These are phyloP conservation scores for Chalciporus pseudorubinellus DNA, from an alignment of 768 basidiomycete genomes.

Conservation along the genomic window DNA sequence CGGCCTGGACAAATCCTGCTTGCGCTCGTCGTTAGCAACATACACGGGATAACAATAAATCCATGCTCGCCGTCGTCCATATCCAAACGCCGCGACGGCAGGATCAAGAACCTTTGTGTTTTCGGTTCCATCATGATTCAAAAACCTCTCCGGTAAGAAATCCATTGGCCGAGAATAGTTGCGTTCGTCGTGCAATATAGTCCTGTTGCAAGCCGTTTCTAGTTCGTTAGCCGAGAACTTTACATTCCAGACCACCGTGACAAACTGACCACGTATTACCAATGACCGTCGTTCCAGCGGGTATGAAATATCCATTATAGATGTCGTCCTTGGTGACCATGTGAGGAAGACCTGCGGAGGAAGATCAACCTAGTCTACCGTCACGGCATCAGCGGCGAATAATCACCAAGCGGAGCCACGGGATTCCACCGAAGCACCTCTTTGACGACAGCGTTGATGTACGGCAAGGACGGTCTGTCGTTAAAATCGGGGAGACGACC, in stretches of 20 bases:
- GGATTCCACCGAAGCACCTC: slow-evolving; percentile 34
- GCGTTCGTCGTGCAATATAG: slow-evolving; percentile 38
- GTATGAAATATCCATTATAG: slow-evolving; percentile 33
- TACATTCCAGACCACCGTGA: neutral
- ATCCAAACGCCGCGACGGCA: slow-evolving; percentile 32
- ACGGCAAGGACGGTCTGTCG: slow-evolving; percentile 26
- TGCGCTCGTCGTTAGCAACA: neutral
- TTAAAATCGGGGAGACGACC: slow-evolving; percentile 33
- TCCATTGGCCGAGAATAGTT: slow-evolving; percentile 33
- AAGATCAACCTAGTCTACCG: slow-evolving; percentile 11
- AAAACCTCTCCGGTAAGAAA: slow-evolving; percentile 40
- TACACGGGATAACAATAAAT: neutral
- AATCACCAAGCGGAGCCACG: slow-evolving; percentile 33
- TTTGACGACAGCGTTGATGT: slow-evolving; percentile 29
- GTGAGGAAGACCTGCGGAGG: slow-evolving; percentile 29
- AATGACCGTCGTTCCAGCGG: slow-evolving; percentile 47
- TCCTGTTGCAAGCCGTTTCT: slow-evolving; percentile 23
- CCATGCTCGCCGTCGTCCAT: slow-evolving; percentile 32
- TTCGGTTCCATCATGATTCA: slow-evolving; percentile 37
- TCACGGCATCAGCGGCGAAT: slow-evolving; percentile 10
- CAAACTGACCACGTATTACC: slow-evolving; percentile 56
- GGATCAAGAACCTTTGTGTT: slow-evolving; percentile 31
- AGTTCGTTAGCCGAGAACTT: slow-evolving; percentile 1
- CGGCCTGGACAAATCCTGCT: slow-evolving; percentile 42
- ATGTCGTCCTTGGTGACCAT: slow-evolving; percentile 33